Base-by-base conservation (phyloP, 352 stramenopile species). In the Halophytophthora polymorphica region DNA sequence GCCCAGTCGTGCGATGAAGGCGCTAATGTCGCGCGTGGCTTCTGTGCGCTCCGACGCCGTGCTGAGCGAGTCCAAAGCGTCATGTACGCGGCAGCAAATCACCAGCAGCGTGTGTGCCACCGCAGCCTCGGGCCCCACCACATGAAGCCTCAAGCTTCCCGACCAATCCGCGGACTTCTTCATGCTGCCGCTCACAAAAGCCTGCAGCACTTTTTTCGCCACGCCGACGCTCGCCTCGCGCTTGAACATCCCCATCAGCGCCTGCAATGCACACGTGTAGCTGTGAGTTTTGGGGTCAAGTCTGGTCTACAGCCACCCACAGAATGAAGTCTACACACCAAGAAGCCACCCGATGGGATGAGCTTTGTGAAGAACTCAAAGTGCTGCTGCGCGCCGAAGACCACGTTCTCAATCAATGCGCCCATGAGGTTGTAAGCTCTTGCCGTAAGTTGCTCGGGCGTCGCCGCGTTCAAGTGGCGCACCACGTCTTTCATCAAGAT, bases 401-500 rank as follows among this genome's bases (percentile, higher is more conserved):
- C 82, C 8, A 91, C 75, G 18, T 88, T 87, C 57, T 90, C 80
- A 22, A 94, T 92, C 6, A 91, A 50, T 0, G 75, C 67, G 6
- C 81, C 78, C 2, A 94, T 62, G 17, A 86, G 36, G 42, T 88
- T 84, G 61, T 86, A 92, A 23, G 79, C 63, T 50, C 77, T 77
- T 0, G 76, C 38, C 7, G 77, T 88, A 0, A 90, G 66, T 15
- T 84, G 66, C 14, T 86, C 63, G 0, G 73, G 64, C 2, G 64
- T 77, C 18, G 83, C 79, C 2, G 71, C 54, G 11, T 91, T 86
- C 43, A 96, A 29, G 33, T 95, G 84, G 1, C 73, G 71, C n/a
- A 93, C 73, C n/a, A 95, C 74, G 47, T 95, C 83, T 28, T 86
- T 83, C 0, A 96, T 59, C n/a, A 96, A 45, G 8, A 96, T 86